Base-by-base conservation (phyloP, 257 asterid genomes). In the Gentiana macrophylla region DNA sequence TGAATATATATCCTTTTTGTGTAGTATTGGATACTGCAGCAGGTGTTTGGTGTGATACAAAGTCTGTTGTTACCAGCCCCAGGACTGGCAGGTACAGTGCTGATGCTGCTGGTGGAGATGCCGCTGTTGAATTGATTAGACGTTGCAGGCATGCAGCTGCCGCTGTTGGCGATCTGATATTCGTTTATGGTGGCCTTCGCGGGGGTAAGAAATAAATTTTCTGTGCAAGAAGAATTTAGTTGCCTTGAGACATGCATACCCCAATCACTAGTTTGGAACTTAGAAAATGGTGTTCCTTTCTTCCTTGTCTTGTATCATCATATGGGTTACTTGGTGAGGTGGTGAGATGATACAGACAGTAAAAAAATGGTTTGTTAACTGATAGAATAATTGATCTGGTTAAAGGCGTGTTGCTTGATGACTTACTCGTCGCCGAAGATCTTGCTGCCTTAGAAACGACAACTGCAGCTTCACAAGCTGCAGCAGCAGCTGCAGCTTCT, bases 101-200 rank as follows among this genome's bases (percentile, higher is more conserved):
- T 35, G 96, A 91, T 77, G 96, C 96, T 72, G 98, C 98, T 65
- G 98, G 96, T 44, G 98, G 98, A 37, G 98, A 91, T 78, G 96
- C 98, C 24, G 95, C 98, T 1, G 96, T 91, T 66, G 98, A 91
- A 73, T 75, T 87, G 81, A 87, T 95, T 5, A 85, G 98, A 69
- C 89, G 96, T 45, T 91, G 98, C 57, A 87, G 96, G 79, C 98
- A 91, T 66, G 98, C 98, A 58, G 95, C 96, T 68, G 86, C 89
- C 72, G 98, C 96, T 70, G 94, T 86, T 45, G 99, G 99, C 50
- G 99, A 92, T 75, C 73, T 89, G 71, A 86, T 92, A 53, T 92
- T 89, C 77, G 79, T 86, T 70, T 92, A 89, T 52, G 99, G 99
- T 37, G 99, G 99, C 62, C 83, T 92, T 56, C 97, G 99, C 70